A percentile compares a stretch with the other conserved stretches of the same genome.
These are phyloP conservation scores for Coemansia sp. DNA, from an alignment of 192 early-diverging fungal species.

Conservation along the genomic window DNA sequence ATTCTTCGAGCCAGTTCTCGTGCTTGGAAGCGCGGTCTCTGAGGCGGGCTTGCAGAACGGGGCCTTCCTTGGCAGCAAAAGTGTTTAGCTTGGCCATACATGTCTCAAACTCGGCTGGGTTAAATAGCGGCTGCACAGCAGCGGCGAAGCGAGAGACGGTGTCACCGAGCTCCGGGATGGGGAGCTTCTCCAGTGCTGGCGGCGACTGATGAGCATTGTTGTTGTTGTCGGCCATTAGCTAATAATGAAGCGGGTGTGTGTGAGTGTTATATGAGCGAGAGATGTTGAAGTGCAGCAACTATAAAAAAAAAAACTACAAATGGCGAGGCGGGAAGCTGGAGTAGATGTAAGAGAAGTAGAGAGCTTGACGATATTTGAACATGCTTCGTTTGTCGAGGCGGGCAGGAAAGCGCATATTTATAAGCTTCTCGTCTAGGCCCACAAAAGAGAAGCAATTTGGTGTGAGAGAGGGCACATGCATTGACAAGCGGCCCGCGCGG, in stretches of 20 bases:
- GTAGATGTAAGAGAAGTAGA: background rate
- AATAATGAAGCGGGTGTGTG: background rate
- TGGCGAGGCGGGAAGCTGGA: background rate
- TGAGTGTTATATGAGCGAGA: background rate
- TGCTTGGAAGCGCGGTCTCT: slow-evolving; percentile 35
- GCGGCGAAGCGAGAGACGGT: slow-evolving; percentile 57
- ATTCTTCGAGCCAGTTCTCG: slow-evolving; percentile 56
- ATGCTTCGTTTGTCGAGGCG: background rate
- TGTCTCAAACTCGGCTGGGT: slow-evolving; percentile 53
- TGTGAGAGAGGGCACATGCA: background rate
- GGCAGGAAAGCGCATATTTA: background rate
- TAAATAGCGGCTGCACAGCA: slow-evolving; percentile 55
- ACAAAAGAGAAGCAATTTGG: background rate
- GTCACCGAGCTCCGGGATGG: slow-evolving; percentile 60
- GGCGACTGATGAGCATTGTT: slow-evolving; percentile 13
- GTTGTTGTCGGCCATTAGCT: slow-evolving; percentile 14
- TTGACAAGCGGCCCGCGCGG: slow-evolving; percentile 4
- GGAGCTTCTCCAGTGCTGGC: slow-evolving; percentile 51
- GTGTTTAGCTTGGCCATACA: slow-evolving; percentile 52
- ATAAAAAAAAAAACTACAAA: background rate
- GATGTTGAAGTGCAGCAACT: slow-evolving; percentile 1
- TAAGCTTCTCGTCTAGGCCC: background rate
- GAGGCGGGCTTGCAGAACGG: slow-evolving; percentile 56
- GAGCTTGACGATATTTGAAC: background rate
- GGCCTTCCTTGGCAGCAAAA: slow-evolving; percentile 53